Evolutionary conservation across 164 flowering plant species (phyloP).

Genomic region (Magnolia sinica): DNA sequence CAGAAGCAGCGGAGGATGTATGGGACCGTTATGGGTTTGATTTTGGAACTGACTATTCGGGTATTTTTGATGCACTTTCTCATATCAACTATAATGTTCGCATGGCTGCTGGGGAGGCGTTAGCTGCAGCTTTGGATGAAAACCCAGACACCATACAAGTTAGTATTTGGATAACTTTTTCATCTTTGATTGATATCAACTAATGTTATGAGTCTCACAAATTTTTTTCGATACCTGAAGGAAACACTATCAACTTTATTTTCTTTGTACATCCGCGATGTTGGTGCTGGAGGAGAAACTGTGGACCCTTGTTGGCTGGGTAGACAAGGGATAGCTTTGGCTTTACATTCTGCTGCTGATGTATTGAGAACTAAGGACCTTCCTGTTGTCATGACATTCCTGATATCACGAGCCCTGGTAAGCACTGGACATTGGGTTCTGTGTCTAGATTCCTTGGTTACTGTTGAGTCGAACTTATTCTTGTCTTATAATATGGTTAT

Average conservation of each 20-base stretch:
- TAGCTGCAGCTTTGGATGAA: slow-evolving; percentile 96
- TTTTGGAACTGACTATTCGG: slow-evolving; percentile 84
- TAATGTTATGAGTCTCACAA: slow-evolving; percentile 17
- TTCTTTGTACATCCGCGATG: slow-evolving; percentile 82
- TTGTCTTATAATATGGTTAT: background rate
- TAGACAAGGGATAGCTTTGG: slow-evolving; percentile 91
- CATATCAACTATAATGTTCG: slow-evolving; percentile 85
- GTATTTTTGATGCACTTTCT: slow-evolving; percentile 72
- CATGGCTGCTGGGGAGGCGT: slow-evolving; percentile 86
- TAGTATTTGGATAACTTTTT: background rate
- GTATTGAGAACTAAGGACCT: slow-evolving; percentile 92
- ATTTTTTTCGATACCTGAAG: slow-evolving; percentile 35
- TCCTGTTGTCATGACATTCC: slow-evolving; percentile 96
- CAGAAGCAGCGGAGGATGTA: slow-evolving; percentile 85
- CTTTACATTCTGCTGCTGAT: slow-evolving; percentile 87
- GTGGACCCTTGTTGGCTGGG: slow-evolving; percentile 86
- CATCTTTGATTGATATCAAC: background rate
- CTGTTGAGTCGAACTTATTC: background rate
- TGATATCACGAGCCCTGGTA: slow-evolving; percentile 95
- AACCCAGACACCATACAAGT: slow-evolving; percentile 88
- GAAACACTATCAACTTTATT: slow-evolving; percentile 90
- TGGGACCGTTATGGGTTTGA: slow-evolving; percentile 94
- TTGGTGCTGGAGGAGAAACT: slow-evolving; percentile 48
- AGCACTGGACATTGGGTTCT: slow-evolving; percentile 1
- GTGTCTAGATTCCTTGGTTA: background rate